Evolutionary conservation across 1,284 basidiomycete species (phyloP), one percentile per base, ranked within the genome.

Genomic region (Tilletia setariae): DNA sequence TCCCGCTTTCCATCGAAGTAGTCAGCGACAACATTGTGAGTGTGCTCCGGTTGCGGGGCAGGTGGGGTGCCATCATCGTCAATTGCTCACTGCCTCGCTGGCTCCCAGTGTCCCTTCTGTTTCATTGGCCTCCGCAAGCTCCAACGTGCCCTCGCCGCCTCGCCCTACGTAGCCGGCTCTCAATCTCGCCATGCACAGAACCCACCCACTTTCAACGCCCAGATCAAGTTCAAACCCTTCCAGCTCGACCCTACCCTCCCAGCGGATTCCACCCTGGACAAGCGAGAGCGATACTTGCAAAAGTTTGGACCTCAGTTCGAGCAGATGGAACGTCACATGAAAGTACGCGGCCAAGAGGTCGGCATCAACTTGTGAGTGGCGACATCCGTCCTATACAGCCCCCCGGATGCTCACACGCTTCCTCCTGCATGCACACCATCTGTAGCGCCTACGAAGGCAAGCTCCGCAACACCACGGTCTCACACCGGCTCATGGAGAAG

Each of bases 321-420:
- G 9, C 23, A 8, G 2, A 64, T 64, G 67, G 63, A 65, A 42
- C 23, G 15, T 2, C 35, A 51, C 62, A 68, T 68, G 67, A 53
- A 30, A 13, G 21, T 6, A 6, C 47, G 67, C 19, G 63, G 67
- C 6, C 21, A 53, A 16, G 67, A 68, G 28, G 63, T 65, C 25
- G 67, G 67, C 23, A 68, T 68, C 42, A 13, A 64, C 28, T 68
- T 68, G 61, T 68, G 32, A 67, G 66, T 63, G 3, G 7, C n/a
- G n/a, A n/a, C n/a, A n/a, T n/a, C 21, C 21, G n/a, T 8, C 23
- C 32, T 4, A 23, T 21, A 61, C 13, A 8, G 23, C 7, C 61
- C 32, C 32, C 21, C 32, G 35, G 61, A 63, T 63, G 44, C 35
- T 46, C 13, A 46, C 13, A 46, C 44, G n/a, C 13, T n/a, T n/a